phyloP scores from a whole-genome alignment of 2,329 filamentous ascomycete species.

The Seiridium unicorne region DNA sequence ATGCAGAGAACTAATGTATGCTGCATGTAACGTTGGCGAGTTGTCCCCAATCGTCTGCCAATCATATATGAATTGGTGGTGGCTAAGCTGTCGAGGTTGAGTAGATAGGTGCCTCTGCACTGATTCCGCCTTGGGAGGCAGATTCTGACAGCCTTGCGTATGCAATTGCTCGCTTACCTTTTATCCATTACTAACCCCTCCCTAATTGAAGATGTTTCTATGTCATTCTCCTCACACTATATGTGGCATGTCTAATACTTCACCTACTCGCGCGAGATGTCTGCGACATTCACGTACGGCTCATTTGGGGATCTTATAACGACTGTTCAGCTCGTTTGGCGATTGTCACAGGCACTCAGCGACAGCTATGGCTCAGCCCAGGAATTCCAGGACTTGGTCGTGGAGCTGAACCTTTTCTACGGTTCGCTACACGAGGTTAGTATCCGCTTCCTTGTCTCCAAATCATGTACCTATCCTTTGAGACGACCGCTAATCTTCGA shows the following conservation, averaged over 20 bases:
- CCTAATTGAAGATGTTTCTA: too few species aligned
- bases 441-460: background rate
- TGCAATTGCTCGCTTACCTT: too few species aligned
- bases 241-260: background rate
- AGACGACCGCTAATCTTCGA: background rate
- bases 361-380: constrained; percentile 1
- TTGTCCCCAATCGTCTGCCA: too few species aligned
- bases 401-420: background rate
- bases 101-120: too few species aligned
- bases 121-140: too few species aligned
- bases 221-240: too few species aligned
- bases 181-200: too few species aligned
- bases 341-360: constrained; percentile 1
- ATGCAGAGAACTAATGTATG: too few species aligned
- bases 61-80: too few species aligned
- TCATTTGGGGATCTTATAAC: constrained; percentile 3
- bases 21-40: too few species aligned
- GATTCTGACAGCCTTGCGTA: too few species aligned
- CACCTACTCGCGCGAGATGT: background rate
- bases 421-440: background rate
- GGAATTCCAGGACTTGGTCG: background rate
- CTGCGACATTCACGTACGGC: background rate
- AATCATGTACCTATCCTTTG: background rate
- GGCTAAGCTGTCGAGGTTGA: too few species aligned
- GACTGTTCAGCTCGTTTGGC: constrained; percentile 4